Conservation (phyloP, 2,329 filamentous ascomycete species). For the Hymenoscyphus salicellus region DNA sequence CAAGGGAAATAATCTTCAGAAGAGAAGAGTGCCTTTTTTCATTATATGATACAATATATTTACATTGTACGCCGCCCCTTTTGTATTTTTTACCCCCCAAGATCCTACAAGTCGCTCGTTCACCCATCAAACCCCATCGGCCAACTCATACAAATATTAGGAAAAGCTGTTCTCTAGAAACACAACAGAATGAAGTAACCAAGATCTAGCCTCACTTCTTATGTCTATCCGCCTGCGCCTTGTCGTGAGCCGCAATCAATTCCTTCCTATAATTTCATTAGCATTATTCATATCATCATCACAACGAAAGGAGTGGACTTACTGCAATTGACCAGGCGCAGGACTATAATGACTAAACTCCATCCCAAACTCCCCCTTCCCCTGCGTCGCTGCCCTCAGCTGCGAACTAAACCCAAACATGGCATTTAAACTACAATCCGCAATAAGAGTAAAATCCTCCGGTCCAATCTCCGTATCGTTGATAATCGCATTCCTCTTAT, state of each 20-base stretch:
- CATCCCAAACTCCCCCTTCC: slow-evolving; percentile 98
- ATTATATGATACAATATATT: slow-evolving; percentile 22
- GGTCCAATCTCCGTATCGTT: slow-evolving; percentile 90
- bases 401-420: slow-evolving; percentile 98
- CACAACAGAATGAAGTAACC: slow-evolving; percentile 7
- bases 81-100: slow-evolving; percentile 3
- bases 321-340: slow-evolving; percentile 85
- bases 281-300: background rate
- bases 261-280: slow-evolving; percentile 49
- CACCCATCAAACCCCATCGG: background rate
- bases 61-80: slow-evolving; percentile 11
- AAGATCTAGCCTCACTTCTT: slow-evolving; percentile 31
- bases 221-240: slow-evolving; percentile 57
- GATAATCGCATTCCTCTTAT: slow-evolving; percentile 94
- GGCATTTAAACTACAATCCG: slow-evolving; percentile 88
- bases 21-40: slow-evolving; percentile 23
- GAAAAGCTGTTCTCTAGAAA: slow-evolving; percentile 11
- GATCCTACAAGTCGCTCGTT: background rate
- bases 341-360: slow-evolving; percentile 95
- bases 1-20: background rate
- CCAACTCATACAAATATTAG: slow-evolving; percentile 1
- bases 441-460: slow-evolving; percentile 89
- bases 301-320: slow-evolving; percentile 43
- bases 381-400: slow-evolving; percentile 88
- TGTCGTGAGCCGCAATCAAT: slow-evolving; percentile 64